Evolutionary conservation across 2,329 filamentous ascomycete genomes (phyloP), one percentile per base, ranked within the genome.

Genomic region (Chaetomiaceae sp.): DNA sequence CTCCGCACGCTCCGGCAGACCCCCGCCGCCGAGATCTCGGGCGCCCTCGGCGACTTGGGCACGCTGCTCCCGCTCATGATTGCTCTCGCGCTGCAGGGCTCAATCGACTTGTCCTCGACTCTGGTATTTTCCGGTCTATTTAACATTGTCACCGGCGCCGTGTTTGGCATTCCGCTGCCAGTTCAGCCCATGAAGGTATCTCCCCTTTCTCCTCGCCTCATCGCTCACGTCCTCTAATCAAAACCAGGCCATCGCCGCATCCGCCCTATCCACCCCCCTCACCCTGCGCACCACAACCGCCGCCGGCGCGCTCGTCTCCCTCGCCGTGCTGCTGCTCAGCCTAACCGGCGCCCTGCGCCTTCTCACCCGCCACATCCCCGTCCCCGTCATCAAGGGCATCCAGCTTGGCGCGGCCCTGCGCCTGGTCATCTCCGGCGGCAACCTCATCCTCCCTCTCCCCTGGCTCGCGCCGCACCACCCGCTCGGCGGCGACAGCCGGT

Each of bases 351-450:
- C 94, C n/a, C 75, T 96, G 29, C 78, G 78, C 53, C 87, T 84
- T 78, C 84, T 89, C 47, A 85, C 88, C 8, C 72, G 76, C n/a
- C 76, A 84, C 14, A 87, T 95, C 8, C 92, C 92, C 0, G 82
- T 91, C 14, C 89, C 91, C 0, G 87, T 97, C 0, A 85, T 97
- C 49, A 96, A 95, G 67, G 92, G 92, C 27, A 96, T 97, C 60
- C 94, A 97, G 71, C 83, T 96, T 44, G 92, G 92, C 34, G 92
- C 92, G 4, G 92, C 92, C 1, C 75, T 97, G 44, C 90, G 87
- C 15, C 79, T 97, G 15, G 81, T 91, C 50, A 79, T 95, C 53
- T 87, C 88, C 12, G 90, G 89, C 3, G 75, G 78, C 0, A 80
- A 75, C 43, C 78, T 95, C 54, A 76, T 94, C 12, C 75, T 78